These are phyloP conservation scores for Colletotrichum caudatum DNA, from an alignment of 2,329 filamentous ascomycete species.

Conservation along the genomic window DNA sequence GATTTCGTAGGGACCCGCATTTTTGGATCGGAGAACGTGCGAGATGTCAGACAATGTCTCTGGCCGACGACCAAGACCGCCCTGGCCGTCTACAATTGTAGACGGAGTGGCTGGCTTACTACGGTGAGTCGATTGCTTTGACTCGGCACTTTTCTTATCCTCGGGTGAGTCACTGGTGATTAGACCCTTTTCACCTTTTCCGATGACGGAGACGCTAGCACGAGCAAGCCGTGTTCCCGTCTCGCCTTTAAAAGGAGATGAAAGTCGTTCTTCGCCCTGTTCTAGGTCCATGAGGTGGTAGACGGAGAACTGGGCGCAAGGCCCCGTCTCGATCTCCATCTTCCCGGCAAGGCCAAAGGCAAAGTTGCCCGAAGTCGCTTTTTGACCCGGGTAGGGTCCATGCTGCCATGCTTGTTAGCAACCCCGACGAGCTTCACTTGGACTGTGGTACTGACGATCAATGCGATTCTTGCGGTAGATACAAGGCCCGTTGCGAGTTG, in stretches of 20 bases:
- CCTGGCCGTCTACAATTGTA: neutral
- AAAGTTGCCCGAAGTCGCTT: conserved; percentile 66
- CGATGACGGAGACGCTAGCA: neutral
- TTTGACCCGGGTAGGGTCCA: conserved; percentile 61
- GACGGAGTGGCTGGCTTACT: neutral
- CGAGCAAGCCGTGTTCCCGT: neutral
- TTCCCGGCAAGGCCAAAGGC: conserved; percentile 51
- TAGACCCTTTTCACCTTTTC: neutral
- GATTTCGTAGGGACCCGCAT: conserved; percentile 63
- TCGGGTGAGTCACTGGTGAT: fast-evolving
- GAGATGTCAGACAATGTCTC: conserved; percentile 51
- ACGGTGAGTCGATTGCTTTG: neutral
- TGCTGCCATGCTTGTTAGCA: conserved; percentile 48
- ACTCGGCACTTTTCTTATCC: neutral
- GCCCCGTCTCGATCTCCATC: conserved; percentile 43
- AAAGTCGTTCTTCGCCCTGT: conserved; percentile 44
- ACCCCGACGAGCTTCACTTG: neutral
- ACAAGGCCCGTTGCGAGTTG: conserved; percentile 54
- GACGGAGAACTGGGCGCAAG: conserved; percentile 58
- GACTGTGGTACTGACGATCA: conserved; percentile 43
- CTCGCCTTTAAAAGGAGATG: too few species aligned
- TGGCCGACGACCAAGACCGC: neutral
- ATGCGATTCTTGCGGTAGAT: conserved; percentile 47
- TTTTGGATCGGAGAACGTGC: conserved; percentile 61
- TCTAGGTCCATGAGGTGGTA: conserved; percentile 63